Conservation (phyloP, 2,329 filamentous ascomycete species). For the Clathrospora elynae region DNA sequence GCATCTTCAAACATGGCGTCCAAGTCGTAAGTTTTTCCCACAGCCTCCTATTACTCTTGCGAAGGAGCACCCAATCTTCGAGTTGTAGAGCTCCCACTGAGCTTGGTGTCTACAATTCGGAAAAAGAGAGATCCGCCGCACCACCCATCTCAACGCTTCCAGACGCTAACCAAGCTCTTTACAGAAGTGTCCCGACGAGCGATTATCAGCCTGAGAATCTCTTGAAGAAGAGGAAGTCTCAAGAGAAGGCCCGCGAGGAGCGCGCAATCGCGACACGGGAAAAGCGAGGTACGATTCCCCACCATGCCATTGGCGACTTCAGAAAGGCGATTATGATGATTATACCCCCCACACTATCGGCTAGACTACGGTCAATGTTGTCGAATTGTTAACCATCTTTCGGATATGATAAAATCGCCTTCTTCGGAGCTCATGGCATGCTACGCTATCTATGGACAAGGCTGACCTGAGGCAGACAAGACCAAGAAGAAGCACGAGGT, state of each 20-base stretch:
- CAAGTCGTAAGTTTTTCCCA: slow-evolving; percentile 62
- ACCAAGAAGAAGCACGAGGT: slow-evolving; percentile 98
- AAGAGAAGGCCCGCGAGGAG: slow-evolving; percentile 98
- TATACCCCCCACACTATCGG: slow-evolving; percentile 82
- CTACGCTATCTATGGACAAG: slow-evolving; percentile 8
- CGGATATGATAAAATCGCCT: slow-evolving; percentile 77
- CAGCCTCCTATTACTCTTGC: slow-evolving; percentile 34
- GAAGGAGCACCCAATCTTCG: too few species aligned
- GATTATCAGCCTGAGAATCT: slow-evolving; percentile 96
- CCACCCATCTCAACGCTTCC: slow-evolving; percentile 61
- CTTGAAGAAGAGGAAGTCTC: slow-evolving; percentile 99
- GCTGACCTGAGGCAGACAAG: slow-evolving; percentile 65
- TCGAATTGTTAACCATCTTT: slow-evolving; percentile 99
- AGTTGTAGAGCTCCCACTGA: too few species aligned
- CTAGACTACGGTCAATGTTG: slow-evolving; percentile 98
- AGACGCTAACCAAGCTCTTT: slow-evolving; percentile 24
- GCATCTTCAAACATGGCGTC: slow-evolving; percentile 43
- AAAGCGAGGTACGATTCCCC: slow-evolving; percentile 78
- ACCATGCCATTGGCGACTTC: slow-evolving; percentile 19
- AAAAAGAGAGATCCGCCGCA: too few species aligned
- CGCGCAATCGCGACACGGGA: slow-evolving; percentile 78
- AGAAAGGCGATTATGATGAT: slow-evolving; percentile 67
- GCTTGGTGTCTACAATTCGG: too few species aligned
- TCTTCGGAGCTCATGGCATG: slow-evolving; percentile 28
- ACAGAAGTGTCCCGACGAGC: slow-evolving; percentile 90